Base-by-base conservation (phyloP, 805 yeast genomes). In the Candida parachauliodes region DNA sequence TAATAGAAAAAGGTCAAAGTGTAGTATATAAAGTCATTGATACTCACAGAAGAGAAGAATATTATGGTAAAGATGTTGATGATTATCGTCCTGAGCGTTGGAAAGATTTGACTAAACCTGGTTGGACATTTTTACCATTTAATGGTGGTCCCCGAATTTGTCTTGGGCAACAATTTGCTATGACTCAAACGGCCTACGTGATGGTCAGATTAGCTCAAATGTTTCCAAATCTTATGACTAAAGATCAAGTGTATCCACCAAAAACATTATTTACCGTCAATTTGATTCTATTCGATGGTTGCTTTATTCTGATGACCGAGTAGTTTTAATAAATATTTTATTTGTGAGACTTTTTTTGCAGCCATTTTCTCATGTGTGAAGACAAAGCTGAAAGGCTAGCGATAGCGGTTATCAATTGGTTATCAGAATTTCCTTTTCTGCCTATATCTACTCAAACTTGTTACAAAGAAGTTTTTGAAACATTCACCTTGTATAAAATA, bases 71-170 rank as follows among this genome's bases (percentile, higher is more conserved):
- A 36, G 68, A 64, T 40, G 54, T 63, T n/a, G 44, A 45, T 1
- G 57, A 31, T 4, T 65, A 60, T 48, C 54, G 55, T 28, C 69
- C 70, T 4, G 68, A 64, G 41, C 54, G 70, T 46, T 65, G 70
- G 70, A 57, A 54, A 31, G 52, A 54, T 12, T 50, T 49, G 19
- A 63, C 55, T 36, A 50, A 49, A 34, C 15, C 16, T 4, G 52
- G 60, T 28, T 65, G 70, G 8, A 73, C 76, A 76, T 73, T 62
- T 52, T 51, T 73, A 22, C 77, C 77, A 17, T 73, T 73, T 56
- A 72, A 71, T 47, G 79, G 78, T 31, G 79, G 79, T 5, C 79
- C 79, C 15, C 55, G 79, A 42, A 72, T 72, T 39, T 74, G 79
- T 47, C 55, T 74, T 41, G 79, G 79, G 31, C 78, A 74, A 59